phyloP scores from a whole-genome alignment of 768 basidiomycete genomes.

The Cystobasidium tubakii region DNA sequence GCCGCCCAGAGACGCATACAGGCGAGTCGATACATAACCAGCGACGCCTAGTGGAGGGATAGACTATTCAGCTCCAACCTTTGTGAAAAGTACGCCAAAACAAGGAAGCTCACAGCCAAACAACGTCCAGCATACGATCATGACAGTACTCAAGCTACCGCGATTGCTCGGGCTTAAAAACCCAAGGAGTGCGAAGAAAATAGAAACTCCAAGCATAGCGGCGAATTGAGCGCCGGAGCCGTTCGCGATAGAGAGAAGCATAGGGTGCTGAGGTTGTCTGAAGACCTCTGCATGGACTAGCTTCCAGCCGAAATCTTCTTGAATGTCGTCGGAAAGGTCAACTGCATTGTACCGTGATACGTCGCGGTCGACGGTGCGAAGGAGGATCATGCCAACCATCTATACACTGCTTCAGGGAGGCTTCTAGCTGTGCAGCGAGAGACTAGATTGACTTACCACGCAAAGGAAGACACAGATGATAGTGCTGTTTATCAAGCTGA shows the following conservation, averaged over 20 bases:
- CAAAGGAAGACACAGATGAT: slow-evolving; percentile 79
- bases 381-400: slow-evolving; percentile 87
- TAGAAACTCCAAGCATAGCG: slow-evolving; percentile 79
- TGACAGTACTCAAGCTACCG: slow-evolving; percentile 84
- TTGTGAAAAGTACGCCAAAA: background rate
- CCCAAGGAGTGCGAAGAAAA: slow-evolving; percentile 83
- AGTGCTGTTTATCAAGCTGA: slow-evolving; percentile 84
- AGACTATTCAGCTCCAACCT: background rate
- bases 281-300: slow-evolving; percentile 95
- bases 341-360: slow-evolving; percentile 92
- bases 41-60: slow-evolving; percentile 57
- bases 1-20: slow-evolving; percentile 75
- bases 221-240: slow-evolving; percentile 83
- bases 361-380: slow-evolving; percentile 81
- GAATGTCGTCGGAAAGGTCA: slow-evolving; percentile 59
- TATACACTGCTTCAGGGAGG: slow-evolving; percentile 53
- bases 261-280: slow-evolving; percentile 68
- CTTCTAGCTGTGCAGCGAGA: background rate
- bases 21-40: slow-evolving; percentile 78
- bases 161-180: slow-evolving; percentile 94
- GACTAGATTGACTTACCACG: slow-evolving; percentile 5
- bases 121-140: slow-evolving; percentile 90
- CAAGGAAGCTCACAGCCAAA: slow-evolving; percentile 58
- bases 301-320: slow-evolving; percentile 97
- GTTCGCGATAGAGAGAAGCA: slow-evolving; percentile 74